Conservation (phyloP, 345 rosid genomes). For the Balakata baccata region DNA sequence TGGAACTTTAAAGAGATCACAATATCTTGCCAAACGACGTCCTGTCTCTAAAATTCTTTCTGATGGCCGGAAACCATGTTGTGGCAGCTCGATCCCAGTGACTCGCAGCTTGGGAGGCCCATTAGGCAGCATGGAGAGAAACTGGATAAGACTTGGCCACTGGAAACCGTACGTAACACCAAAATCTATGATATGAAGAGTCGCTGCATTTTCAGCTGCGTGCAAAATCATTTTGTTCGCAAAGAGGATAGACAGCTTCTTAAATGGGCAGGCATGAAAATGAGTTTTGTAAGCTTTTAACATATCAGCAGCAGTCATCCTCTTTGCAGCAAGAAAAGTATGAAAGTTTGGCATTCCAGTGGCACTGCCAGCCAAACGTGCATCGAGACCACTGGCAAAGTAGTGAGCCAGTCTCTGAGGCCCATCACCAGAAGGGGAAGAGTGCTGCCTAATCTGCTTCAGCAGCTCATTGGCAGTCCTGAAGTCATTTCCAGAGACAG, state of each 20-base stretch:
- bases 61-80: constrained; percentile 84
- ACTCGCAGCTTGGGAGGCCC: constrained; percentile 83
- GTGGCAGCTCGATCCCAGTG: constrained; percentile 93
- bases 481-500: constrained; percentile 68
- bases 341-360: constrained; percentile 62
- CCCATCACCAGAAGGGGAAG: constrained; percentile 81
- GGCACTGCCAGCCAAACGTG: constrained; percentile 50
- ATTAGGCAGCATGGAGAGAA: constrained; percentile 38
- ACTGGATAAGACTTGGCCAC: constrained; percentile 83
- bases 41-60: constrained; percentile 93
- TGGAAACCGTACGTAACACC: constrained; percentile 92
- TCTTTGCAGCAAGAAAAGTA: constrained; percentile 54
- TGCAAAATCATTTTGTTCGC: constrained; percentile 50
- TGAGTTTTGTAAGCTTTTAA: constrained; percentile 75
- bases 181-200: constrained; percentile 83
- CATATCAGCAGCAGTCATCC: constrained; percentile 65
- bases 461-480: constrained; percentile 62
- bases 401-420: constrained; percentile 81
- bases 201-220: constrained; percentile 43
- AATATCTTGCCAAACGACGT: constrained; percentile 71
- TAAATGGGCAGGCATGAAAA: constrained; percentile 74
- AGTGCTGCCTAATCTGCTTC: constrained; percentile 74
- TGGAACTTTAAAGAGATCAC: constrained; percentile 68
- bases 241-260: constrained; percentile 62
- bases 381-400: constrained; percentile 83